Evolutionary conservation across 352 stramenopile species (phyloP).

Genomic region (Elongisporangium prolatum): DNA sequence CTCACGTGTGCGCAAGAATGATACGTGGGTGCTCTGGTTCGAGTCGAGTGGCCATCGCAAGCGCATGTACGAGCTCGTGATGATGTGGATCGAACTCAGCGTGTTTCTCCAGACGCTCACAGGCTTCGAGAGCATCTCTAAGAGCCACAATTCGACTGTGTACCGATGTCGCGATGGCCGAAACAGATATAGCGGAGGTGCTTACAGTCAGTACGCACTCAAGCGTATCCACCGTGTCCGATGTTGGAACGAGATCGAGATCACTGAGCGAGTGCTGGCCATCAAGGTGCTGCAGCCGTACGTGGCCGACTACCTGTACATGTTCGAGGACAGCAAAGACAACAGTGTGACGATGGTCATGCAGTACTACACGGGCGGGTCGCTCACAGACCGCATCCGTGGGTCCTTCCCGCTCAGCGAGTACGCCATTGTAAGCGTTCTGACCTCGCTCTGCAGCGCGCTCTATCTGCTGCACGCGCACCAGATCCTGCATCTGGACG

Average conservation of each 20-base stretch:
- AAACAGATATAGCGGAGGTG: conserved; percentile 3
- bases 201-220: conserved; percentile 29
- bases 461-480: conserved; percentile 47
- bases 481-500: conserved; percentile 51
- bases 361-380: conserved; percentile 53
- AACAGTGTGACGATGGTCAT: conserved; percentile 56
- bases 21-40: conserved; percentile 50
- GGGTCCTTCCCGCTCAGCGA: conserved; percentile 27
- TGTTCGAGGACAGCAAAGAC: conserved; percentile 50
- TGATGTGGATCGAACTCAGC: conserved; percentile 50
- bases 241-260: conserved; percentile 28
- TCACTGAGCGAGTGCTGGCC: conserved; percentile 35
- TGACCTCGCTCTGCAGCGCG: conserved; percentile 39
- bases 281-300: conserved; percentile 36
- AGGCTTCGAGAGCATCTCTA: conserved; percentile 38
- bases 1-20: conserved; percentile 44
- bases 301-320: conserved; percentile 42
- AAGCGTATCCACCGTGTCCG: conserved; percentile 39
- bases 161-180: conserved; percentile 40
- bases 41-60: conserved; percentile 32
- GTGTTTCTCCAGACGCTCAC: conserved; percentile 45
- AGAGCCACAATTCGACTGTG: conserved; percentile 46
- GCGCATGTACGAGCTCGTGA: conserved; percentile 46
- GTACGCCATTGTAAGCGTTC: conserved; percentile 24
- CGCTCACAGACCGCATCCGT: conserved; percentile 41